Base-by-base conservation (phyloP, 2,329 filamentous ascomycete species). In the Fusarium sp. region DNA sequence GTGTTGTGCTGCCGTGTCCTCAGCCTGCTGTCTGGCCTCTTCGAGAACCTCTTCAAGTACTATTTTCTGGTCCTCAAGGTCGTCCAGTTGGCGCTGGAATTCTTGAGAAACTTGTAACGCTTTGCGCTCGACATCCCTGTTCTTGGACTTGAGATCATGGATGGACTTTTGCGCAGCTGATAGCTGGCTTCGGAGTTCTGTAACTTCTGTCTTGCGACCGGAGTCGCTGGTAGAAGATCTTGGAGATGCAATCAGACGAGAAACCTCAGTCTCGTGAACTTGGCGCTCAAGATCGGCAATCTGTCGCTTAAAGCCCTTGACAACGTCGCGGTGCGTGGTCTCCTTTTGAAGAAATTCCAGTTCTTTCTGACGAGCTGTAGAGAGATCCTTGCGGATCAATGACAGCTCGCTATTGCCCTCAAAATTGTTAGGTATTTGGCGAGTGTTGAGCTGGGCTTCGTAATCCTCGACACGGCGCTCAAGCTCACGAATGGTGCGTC, bases 221-320 rank as follows among this genome's bases (percentile, higher is more conserved):
- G 86, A 86, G n/a, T 82, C 82, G 46, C 80, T 80, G n/a, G 40
- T 70, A 10, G 85, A 86, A 3, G 83, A 79, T 23, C 77, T 80
- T 4, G 83, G 82, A 14, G 83, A 82, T 34, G 71, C 67, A 21
- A 79, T 76, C 24, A 87, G 74, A 12, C 81, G 82, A 19, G 84
- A 84, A 39, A 88, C 82, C 44, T 88, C 84, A 7, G 86, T 83
- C 58, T 93, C 88, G 67, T 91, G 89, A 6, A 90, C 81, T 59
- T 90, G 86, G 39, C 85, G 85, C 74, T 93, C 90, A 17, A 93
- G 83, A 34, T 91, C 87, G 3, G 85, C 81, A 47, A 93, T 84
- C 57, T 89, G 86, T 46, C 85, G 83, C 75, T 90, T 91, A 58
- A 91, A 84, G 20, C 82, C 80, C 60, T 89, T 89, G 59, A 90